Evolutionary conservation across 2,329 filamentous ascomycete genomes (phyloP).

Genomic region (Biscogniauxia sp.): DNA sequence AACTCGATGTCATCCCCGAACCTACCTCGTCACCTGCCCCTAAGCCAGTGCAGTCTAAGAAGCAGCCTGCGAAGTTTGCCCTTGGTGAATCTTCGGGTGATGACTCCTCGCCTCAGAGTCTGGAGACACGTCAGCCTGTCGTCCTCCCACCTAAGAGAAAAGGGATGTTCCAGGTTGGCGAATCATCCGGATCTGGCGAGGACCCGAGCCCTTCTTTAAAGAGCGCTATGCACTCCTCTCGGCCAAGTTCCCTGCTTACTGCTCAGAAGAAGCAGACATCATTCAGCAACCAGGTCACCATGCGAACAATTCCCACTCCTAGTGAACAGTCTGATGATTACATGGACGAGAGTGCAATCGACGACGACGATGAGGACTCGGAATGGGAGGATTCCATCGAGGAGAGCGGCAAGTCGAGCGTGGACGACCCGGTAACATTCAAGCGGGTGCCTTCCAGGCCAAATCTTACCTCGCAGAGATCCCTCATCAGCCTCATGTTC

Average conservation of each 20-base stretch:
- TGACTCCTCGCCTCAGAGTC: constrained; percentile 65
- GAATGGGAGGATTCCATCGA: constrained; percentile 69
- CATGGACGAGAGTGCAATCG: constrained; percentile 80
- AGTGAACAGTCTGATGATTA: constrained; percentile 60
- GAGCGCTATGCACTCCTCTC: constrained; percentile 48
- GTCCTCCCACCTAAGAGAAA: constrained; percentile 35
- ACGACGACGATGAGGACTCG: constrained; percentile 63
- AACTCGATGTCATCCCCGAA: constrained; percentile 61
- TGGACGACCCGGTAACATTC: constrained; percentile 79
- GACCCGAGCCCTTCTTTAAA: constrained; percentile 71
- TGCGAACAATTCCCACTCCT: constrained; percentile 61
- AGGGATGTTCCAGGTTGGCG: constrained; percentile 53
- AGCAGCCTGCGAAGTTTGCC: constrained; percentile 60
- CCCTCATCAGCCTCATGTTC: constrained; percentile 86
- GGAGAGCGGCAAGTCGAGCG: constrained; percentile 78
- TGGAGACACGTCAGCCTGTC: constrained; percentile 40
- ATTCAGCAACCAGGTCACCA: constrained; percentile 73
- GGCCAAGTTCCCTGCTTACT: constrained; percentile 40
- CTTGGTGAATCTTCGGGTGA: constrained; percentile 79
- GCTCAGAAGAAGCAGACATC: constrained; percentile 73
- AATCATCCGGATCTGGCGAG: constrained; percentile 70
- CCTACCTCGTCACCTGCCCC: constrained; percentile 53
- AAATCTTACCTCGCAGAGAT: constrained; percentile 81
- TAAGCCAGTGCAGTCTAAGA: constrained; percentile 68
- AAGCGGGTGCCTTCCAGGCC: constrained; percentile 85